Evolutionary conservation across 306 rosid species (phyloP).

Genomic region (Luffa aegyptiaca): DNA sequence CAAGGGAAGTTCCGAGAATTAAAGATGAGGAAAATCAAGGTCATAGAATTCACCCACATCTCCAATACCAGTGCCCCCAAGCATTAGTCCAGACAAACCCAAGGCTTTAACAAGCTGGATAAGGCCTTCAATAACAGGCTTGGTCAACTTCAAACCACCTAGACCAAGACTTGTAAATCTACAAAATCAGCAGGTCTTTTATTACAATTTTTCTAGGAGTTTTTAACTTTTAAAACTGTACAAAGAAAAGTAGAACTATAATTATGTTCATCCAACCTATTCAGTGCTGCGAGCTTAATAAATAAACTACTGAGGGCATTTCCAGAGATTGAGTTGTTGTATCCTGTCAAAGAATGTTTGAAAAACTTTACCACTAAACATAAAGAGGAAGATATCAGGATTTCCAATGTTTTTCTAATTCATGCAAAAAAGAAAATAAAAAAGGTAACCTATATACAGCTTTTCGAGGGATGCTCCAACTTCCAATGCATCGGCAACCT

Average conservation of each 20-base stretch:
- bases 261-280: constrained; percentile 39
- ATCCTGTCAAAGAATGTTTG: constrained; percentile 38
- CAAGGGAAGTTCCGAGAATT: too few relatives aligned
- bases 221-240: constrained; percentile 1
- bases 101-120: constrained; percentile 49
- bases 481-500: constrained; percentile 59
- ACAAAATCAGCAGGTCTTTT: background rate
- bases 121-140: constrained; percentile 64
- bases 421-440: background rate
- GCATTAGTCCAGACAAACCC: constrained; percentile 54
- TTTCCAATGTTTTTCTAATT: background rate
- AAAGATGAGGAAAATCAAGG: background rate
- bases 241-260: background rate
- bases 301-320: constrained; percentile 50
- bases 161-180: constrained; percentile 75
- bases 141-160: constrained; percentile 71
- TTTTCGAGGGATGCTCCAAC: constrained; percentile 53
- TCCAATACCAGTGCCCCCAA: constrained; percentile 75
- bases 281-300: constrained; percentile 55
- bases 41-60: constrained; percentile 44
- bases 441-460: constrained; percentile 53
- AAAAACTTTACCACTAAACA: constrained; percentile 9
- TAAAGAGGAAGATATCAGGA: constrained; percentile 32
- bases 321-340: constrained; percentile 65
- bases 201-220: background rate